These are phyloP conservation scores for Firmiana major DNA, from an alignment of 345 rosid genomes.

Conservation along the genomic window DNA sequence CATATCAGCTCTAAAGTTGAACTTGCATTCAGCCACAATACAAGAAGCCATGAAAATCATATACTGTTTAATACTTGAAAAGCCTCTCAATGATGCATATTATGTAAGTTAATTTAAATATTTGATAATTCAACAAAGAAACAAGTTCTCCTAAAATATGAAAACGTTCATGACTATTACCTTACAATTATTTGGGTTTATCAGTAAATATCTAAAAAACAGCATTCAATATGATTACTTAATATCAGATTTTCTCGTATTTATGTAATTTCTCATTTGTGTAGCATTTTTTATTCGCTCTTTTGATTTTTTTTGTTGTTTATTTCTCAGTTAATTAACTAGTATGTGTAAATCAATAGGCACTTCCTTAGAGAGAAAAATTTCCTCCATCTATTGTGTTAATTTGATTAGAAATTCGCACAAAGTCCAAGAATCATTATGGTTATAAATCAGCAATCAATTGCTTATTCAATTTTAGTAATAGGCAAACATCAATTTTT, in stretches of 20 bases:
- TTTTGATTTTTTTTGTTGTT: not conserved
- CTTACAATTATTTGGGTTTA: not conserved
- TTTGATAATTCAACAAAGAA: not conserved
- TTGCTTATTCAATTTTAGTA: not conserved
- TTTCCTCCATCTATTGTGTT: not conserved
- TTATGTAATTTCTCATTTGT: not conserved
- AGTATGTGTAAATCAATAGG: not conserved
- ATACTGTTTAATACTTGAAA: not conserved
- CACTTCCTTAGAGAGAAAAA: not conserved
- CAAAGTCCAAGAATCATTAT: not conserved
- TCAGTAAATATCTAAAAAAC: not conserved
- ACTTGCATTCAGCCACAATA: not conserved
- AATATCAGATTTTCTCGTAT: not conserved
- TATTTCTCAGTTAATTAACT: not conserved
- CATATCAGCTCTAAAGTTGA: not conserved
- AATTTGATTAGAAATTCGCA: not conserved
- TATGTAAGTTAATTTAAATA: not conserved
- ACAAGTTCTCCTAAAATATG: not conserved
- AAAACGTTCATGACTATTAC: not conserved
- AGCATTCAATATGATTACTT: not conserved
- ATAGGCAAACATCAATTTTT: not conserved
- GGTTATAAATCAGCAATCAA: not conserved
- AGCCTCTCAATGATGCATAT: not conserved
- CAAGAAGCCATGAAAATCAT: constrained; percentile 1
- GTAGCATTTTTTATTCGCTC: not conserved